Evolutionary conservation across 2,329 filamentous ascomycete species (phyloP).

Genomic region (Cladosporium phlei): DNA sequence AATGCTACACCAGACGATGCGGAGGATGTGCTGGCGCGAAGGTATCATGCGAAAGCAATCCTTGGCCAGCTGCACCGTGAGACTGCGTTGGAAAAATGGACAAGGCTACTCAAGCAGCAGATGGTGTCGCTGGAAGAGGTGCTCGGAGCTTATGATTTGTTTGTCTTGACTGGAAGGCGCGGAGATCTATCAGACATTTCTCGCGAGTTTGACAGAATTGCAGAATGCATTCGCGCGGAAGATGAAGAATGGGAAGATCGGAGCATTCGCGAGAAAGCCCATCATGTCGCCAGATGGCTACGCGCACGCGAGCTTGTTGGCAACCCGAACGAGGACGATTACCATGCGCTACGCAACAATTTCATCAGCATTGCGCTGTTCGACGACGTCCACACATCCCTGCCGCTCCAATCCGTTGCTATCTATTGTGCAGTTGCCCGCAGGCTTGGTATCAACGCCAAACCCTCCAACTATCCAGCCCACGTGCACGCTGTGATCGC

Average conservation of each 20-base stretch:
- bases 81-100: constrained; percentile 75
- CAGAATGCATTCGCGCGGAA: constrained; percentile 50
- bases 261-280: constrained; percentile 63
- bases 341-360: constrained; percentile 78
- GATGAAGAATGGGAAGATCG: constrained; percentile 52
- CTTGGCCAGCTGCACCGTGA: constrained; percentile 76
- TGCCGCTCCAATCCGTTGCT: constrained; percentile 79
- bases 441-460: constrained; percentile 68
- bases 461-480: constrained; percentile 74
- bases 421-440: constrained; percentile 80
- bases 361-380: constrained; percentile 78
- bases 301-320: constrained; percentile 65
- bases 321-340: constrained; percentile 56
- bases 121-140: constrained; percentile 64
- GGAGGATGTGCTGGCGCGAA: constrained; percentile 72
- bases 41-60: constrained; percentile 68
- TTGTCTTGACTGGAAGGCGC: constrained; percentile 67
- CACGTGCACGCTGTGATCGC: constrained; percentile 78
- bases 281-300: constrained; percentile 65
- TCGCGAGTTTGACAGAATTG: constrained; percentile 60
- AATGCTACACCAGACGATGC: constrained; percentile 53
- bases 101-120: constrained; percentile 48
- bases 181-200: constrained; percentile 66
- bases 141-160: constrained; percentile 82
- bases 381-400: constrained; percentile 67